Conservation (phyloP, 164 flowering plant species). For the grape (Vitis vinifera) region DNA sequence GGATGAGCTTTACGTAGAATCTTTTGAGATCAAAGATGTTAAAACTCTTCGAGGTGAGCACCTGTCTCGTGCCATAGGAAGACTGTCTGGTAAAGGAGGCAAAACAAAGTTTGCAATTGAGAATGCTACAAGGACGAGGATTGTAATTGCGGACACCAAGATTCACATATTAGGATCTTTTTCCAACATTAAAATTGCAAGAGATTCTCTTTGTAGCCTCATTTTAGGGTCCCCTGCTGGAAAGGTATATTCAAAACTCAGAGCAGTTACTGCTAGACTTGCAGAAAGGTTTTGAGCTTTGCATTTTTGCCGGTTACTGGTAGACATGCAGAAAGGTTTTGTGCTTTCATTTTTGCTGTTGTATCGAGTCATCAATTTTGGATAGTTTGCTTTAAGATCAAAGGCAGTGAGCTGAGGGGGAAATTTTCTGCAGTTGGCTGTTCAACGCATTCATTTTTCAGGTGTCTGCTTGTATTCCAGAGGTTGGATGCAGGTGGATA, state of each 20-base stretch:
- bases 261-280: constrained; percentile 50
- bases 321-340: constrained; percentile 49
- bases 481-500: too few species aligned
- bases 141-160: constrained; percentile 60
- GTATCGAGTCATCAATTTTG: too few species aligned
- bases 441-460: too few species aligned
- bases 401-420: too few species aligned
- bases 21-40: constrained; percentile 35
- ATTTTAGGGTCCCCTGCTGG: constrained; percentile 69
- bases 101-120: constrained; percentile 61
- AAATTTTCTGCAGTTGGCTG: too few species aligned
- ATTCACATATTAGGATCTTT: constrained; percentile 58
- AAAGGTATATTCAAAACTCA: constrained; percentile 60
- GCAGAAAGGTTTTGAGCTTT: constrained; percentile 48
- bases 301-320: constrained; percentile 26
- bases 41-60: constrained; percentile 50
- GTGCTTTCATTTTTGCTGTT: constrained; percentile 10
- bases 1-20: constrained; percentile 56
- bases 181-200: constrained; percentile 48
- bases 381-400: too few species aligned
- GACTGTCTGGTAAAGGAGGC: constrained; percentile 62
- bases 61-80: constrained; percentile 56
- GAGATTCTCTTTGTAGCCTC: constrained; percentile 60
- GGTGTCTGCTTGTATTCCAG: too few species aligned
- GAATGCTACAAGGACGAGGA: constrained; percentile 56